phyloP scores from a whole-genome alignment of 164 flowering plant species.

The Piper longum region DNA sequence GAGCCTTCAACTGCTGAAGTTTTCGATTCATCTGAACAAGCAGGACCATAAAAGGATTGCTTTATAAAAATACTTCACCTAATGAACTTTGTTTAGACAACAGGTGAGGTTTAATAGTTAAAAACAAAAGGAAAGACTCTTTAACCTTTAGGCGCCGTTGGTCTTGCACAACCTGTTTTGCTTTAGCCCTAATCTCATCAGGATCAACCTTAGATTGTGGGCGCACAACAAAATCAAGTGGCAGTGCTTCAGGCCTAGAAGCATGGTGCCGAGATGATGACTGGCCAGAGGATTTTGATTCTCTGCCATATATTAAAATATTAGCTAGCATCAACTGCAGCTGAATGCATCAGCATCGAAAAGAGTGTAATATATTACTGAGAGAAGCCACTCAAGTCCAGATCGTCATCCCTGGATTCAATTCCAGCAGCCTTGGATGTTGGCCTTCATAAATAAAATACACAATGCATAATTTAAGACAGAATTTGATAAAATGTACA shows the following conservation, averaged over 20 bases:
- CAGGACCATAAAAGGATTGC: not conserved
- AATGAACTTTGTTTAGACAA: not conserved
- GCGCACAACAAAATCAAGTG: conserved; percentile 81
- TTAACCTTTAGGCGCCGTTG: conserved; percentile 78
- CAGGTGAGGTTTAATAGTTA: not conserved
- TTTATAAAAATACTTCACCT: not conserved
- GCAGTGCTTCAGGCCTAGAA: conserved; percentile 83
- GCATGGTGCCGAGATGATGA: conserved; percentile 57
- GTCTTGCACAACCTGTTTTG: conserved; percentile 63
- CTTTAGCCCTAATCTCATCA: conserved; percentile 72
- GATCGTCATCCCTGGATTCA: conserved; percentile 77
- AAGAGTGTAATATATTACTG: conserved; percentile 30
- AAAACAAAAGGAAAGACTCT: not conserved
- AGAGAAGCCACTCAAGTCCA: conserved; percentile 55
- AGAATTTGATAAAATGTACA: not conserved
- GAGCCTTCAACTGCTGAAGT: conserved; percentile 79
- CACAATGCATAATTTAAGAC: not conserved
- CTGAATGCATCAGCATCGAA: not conserved
- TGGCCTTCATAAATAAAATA: conserved; percentile 25
- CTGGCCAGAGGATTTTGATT: conserved; percentile 37
- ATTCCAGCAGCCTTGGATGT: conserved; percentile 39
- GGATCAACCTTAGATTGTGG: conserved; percentile 99
- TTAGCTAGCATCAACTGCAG: not conserved
- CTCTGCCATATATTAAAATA: conserved; percentile 27
- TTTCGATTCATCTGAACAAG: conserved; percentile 70